Conservation (phyloP, 2,329 filamentous ascomycete species). For the Aspergillus terreus region DNA sequence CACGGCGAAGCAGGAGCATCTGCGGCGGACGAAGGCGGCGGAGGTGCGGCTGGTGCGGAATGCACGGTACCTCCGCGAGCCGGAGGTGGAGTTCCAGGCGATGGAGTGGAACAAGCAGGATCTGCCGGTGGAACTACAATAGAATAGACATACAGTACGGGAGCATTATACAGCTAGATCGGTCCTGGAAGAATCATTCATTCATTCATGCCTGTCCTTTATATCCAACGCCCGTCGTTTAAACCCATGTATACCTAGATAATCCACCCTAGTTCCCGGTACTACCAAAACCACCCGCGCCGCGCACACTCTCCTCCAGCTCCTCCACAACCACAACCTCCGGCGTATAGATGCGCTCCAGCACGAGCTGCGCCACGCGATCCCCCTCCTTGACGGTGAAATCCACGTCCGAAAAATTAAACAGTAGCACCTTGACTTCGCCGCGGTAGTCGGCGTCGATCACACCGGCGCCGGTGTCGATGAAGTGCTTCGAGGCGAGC, state of each 20-base stretch:
- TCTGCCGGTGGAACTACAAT: slow-evolving; percentile 20
- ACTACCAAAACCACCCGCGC: slow-evolving; percentile 87
- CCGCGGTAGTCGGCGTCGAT: slow-evolving; percentile 98
- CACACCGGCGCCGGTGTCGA: slow-evolving; percentile 92
- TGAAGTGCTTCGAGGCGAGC: slow-evolving; percentile 88
- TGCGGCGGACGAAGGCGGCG: slow-evolving; percentile 75
- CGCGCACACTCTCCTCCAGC: slow-evolving; percentile 84
- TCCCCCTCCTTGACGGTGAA: slow-evolving; percentile 82
- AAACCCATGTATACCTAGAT: background rate
- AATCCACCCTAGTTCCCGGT: slow-evolving; percentile 54
- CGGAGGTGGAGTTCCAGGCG: slow-evolving; percentile 62
- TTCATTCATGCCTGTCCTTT: no score
- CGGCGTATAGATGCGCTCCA: slow-evolving; percentile 92
- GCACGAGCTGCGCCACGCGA: slow-evolving; percentile 85
- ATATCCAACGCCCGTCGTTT: background rate
- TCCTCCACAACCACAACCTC: slow-evolving; percentile 85
- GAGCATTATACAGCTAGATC: background rate
- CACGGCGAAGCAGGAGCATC: slow-evolving; percentile 56
- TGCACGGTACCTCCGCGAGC: slow-evolving; percentile 62
- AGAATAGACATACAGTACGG: slow-evolving; percentile 10
- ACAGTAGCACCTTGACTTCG: slow-evolving; percentile 88
- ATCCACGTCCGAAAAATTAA: slow-evolving; percentile 82
- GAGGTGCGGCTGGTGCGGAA: slow-evolving; percentile 83
- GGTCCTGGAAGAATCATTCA: no score
- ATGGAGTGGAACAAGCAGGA: slow-evolving; percentile 33